Evolutionary conservation across 2,329 filamentous ascomycete genomes (phyloP).

Genomic region (Cladophialophora exuberans): DNA sequence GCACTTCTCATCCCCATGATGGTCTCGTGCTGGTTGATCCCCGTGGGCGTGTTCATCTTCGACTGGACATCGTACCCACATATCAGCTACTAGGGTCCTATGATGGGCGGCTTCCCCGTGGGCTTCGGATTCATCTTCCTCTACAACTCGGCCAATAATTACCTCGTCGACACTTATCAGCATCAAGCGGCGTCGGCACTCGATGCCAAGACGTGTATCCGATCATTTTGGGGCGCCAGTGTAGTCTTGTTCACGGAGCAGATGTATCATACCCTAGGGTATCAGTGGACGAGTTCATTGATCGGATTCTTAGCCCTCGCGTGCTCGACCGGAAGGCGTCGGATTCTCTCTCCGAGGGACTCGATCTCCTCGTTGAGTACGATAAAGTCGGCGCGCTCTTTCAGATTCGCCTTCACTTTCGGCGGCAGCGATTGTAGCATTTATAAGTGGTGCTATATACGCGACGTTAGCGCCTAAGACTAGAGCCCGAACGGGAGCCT

Average conservation of each 20-base stretch:
- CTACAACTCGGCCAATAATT: constrained; percentile 78
- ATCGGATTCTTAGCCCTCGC: constrained; percentile 74
- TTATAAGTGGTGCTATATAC: too few species aligned
- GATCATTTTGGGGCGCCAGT: constrained; percentile 82
- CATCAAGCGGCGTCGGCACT: constrained; percentile 82
- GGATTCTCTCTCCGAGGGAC: too few species aligned
- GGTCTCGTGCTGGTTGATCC: constrained; percentile 73
- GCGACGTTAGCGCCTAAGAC: too few species aligned
- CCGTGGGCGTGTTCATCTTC: constrained; percentile 68
- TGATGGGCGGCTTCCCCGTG: constrained; percentile 70
- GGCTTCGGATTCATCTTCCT: constrained; percentile 84
- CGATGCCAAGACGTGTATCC: constrained; percentile 83
- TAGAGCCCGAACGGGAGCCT: too few species aligned
- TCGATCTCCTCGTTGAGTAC: too few species aligned
- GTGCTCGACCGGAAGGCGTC: too few species aligned
- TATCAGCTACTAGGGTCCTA: constrained; percentile 72
- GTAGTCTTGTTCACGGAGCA: constrained; percentile 79
- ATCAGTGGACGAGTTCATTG: constrained; percentile 76
- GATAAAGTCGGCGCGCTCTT: too few species aligned
- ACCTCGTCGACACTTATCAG: constrained; percentile 80
- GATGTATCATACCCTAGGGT: constrained; percentile 73
- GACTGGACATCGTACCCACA: constrained; percentile 64
- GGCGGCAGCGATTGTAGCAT: too few species aligned
- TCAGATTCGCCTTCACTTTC: too few species aligned
- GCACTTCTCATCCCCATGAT: constrained; percentile 81